A percentile compares a stretch with the other conserved stretches of the same genome.
These are phyloP conservation scores for Amylocystis lapponica DNA, from an alignment of 768 basidiomycete genomes.

Conservation along the genomic window DNA sequence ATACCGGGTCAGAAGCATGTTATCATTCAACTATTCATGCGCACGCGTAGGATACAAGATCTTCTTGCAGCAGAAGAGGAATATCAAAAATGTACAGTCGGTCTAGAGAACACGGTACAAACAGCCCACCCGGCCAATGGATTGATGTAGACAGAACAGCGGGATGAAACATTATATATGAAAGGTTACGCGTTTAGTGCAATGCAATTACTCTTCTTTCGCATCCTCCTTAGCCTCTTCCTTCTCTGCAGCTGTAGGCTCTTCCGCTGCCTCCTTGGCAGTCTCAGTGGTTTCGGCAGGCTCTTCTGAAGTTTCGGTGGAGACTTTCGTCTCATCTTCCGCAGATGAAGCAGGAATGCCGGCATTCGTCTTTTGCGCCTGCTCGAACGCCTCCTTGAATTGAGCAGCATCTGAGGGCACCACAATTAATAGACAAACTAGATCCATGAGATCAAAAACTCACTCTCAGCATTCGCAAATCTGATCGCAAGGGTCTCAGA, in stretches of 20 bases:
- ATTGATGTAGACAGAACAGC: no score
- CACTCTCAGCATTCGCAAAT: conserved; percentile 94
- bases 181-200: neutral
- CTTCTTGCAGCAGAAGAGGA: no score
- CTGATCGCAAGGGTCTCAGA: conserved; percentile 97
- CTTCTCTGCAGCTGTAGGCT: conserved; percentile 32
- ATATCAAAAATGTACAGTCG: no score
- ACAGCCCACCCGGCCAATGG: no score
- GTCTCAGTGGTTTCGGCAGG: conserved; percentile 22
- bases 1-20: no score
- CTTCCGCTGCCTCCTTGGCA: conserved; percentile 16
- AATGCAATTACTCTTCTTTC: conserved; percentile 19
- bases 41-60: no score
- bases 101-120: no score
- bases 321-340: conserved; percentile 22
- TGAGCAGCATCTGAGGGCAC: conserved; percentile 64
- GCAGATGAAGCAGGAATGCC: conserved; percentile 29
- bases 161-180: no score
- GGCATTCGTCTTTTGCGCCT: conserved; percentile 69
- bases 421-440: neutral
- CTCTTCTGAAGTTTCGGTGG: conserved; percentile 26
- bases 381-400: conserved; percentile 89
- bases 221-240: conserved; percentile 21
- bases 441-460: conserved; percentile 25
- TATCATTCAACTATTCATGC: no score